Conservation (phyloP, 2,329 filamentous ascomycete species). For the Westerdykella aurantiaca region DNA sequence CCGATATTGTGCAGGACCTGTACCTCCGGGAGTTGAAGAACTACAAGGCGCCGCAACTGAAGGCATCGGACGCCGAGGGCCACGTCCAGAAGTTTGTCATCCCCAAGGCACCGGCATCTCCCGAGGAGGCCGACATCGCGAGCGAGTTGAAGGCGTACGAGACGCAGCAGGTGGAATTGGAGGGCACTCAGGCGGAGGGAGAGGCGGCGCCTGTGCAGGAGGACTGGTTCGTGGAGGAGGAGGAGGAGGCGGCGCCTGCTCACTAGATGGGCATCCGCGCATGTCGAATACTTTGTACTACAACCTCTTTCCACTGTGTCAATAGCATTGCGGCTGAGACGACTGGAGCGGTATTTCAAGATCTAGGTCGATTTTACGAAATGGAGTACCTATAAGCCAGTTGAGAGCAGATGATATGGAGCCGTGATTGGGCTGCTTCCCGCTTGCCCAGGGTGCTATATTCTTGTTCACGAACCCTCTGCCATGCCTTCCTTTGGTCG, state of each 20-base stretch:
- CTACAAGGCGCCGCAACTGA: constrained; percentile 82
- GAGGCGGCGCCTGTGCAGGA: constrained; percentile 57
- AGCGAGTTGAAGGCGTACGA: constrained; percentile 92
- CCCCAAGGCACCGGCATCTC: constrained; percentile 77
- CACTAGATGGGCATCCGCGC: constrained; percentile 17
- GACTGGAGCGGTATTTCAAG: not conserved
- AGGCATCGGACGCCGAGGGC: constrained; percentile 80
- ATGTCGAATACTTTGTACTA: constrained; percentile 22
- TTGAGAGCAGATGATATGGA: too few relatives aligned
- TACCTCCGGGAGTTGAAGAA: constrained; percentile 94
- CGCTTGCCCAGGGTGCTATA: too few relatives aligned
- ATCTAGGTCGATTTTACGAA: too few relatives aligned
- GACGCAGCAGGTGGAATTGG: constrained; percentile 86
- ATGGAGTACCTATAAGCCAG: too few relatives aligned
- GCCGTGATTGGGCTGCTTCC: too few relatives aligned
- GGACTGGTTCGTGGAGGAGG: constrained; percentile 80
- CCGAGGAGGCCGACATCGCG: constrained; percentile 90
- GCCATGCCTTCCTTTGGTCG: too few relatives aligned
- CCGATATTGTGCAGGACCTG: constrained; percentile 95
- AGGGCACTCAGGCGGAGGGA: constrained; percentile 65
- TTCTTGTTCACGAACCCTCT: too few relatives aligned
- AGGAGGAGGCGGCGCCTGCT: constrained; percentile 45
- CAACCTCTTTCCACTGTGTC: constrained; percentile 31
- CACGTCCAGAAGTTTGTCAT: constrained; percentile 82
- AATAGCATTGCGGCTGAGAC: constrained; percentile 18